Evolutionary conservation across 2,329 filamentous ascomycete genomes (phyloP).

Genomic region (Epichloe sibirici): DNA sequence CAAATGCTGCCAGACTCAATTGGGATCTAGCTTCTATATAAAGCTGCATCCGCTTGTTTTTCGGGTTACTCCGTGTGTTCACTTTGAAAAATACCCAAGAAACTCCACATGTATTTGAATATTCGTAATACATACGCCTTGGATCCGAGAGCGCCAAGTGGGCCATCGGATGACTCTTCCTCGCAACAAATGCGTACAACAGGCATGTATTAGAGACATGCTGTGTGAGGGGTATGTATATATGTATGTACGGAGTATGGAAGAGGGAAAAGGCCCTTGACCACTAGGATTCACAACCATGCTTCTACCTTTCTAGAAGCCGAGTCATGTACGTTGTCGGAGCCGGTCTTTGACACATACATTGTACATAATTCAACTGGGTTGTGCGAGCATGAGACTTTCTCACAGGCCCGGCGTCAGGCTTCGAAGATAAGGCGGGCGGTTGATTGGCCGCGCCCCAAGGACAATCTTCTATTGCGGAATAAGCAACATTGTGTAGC

Average conservation of each 20-base stretch:
- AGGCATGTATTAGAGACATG: not conserved
- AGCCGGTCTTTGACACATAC: not conserved
- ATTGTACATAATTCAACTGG: not conserved
- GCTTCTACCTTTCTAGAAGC: constrained; percentile 2
- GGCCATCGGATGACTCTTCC: no score
- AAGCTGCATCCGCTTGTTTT: no score
- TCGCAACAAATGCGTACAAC: not conserved
- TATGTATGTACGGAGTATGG: not conserved
- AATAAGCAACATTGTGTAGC: no score
- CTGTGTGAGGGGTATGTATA: not conserved
- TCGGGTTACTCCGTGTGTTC: no score
- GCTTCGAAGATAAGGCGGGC: not conserved
- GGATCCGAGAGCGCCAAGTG: no score
- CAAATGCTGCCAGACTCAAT: not conserved
- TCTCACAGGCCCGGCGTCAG: not conserved
- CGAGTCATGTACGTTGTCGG: not conserved
- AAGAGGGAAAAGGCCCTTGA: not conserved
- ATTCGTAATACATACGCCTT: no score
- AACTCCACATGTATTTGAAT: not conserved
- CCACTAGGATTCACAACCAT: not conserved
- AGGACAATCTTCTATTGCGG: no score
- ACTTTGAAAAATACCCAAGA: not conserved
- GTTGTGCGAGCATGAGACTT: not conserved
- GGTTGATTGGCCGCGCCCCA: not conserved
- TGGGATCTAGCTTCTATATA: no score